Conservation (phyloP, 495 filamentous ascomycete species). For the Tuber brumale region DNA sequence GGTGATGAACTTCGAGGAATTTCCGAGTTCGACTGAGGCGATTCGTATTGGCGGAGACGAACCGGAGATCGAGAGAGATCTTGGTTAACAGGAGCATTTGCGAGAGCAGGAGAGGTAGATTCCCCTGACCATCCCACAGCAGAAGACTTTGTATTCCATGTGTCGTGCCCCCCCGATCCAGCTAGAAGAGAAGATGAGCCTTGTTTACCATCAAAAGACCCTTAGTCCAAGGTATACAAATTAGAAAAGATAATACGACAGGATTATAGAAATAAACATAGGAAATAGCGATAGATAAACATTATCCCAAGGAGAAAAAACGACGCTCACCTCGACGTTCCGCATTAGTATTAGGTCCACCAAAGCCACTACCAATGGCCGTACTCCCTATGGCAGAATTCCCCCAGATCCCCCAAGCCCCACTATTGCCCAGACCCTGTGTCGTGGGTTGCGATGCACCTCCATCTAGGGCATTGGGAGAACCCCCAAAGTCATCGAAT, state of each 20-base stretch:
- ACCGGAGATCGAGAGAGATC: constrained; percentile 40
- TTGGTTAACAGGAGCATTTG: constrained; percentile 30
- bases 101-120: constrained; percentile 37
- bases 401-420: constrained; percentile 37
- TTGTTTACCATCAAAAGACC: constrained; percentile 39
- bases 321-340: constrained; percentile 36
- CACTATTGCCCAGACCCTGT: constrained; percentile 31
- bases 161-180: constrained; percentile 39
- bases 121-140: constrained; percentile 34
- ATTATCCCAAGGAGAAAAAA: background rate
- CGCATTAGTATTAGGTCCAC: constrained; percentile 22
- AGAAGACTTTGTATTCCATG: constrained; percentile 35
- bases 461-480: constrained; percentile 35
- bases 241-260: background rate
- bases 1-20: constrained; percentile 39
- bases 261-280: background rate
- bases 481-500: constrained; percentile 39
- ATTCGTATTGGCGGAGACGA: constrained; percentile 41
- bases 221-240: constrained; percentile 8
- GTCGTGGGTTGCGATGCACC: constrained; percentile 32
- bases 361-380: constrained; percentile 35
- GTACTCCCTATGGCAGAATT: constrained; percentile 25
- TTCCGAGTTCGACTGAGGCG: constrained; percentile 36
- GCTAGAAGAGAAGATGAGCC: constrained; percentile 39
- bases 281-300: background rate